Percentiles rank a stretch among this genome's conserved stretches.
These are phyloP conservation scores for Arabidopsis suecica DNA, from an alignment of 345 rosid genomes.

Conservation along the genomic window DNA sequence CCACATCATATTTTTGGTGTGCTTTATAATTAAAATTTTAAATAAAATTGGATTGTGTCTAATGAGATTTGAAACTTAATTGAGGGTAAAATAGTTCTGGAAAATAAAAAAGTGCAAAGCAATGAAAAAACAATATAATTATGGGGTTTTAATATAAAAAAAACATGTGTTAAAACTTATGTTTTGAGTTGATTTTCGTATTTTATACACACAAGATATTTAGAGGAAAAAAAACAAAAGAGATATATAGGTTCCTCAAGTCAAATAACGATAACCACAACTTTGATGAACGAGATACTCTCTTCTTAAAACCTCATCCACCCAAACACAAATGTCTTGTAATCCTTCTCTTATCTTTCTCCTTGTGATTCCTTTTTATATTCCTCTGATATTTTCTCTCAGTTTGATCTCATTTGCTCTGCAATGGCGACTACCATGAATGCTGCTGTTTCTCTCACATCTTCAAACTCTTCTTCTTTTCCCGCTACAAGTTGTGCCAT, in stretches of 20 bases:
- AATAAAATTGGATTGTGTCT: no score
- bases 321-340: constrained; percentile 44
- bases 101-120: no score
- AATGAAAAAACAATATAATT: no score
- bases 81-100: no score
- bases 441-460: constrained; percentile 82
- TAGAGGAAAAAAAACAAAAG: constrained; percentile 13
- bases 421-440: constrained; percentile 77
- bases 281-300: constrained; percentile 39
- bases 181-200: not conserved
- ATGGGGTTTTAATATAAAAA: not conserved
- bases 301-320: constrained; percentile 45
- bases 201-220: constrained; percentile 6
- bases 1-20: no score
- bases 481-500: constrained; percentile 57
- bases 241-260: constrained; percentile 12
- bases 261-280: constrained; percentile 46
- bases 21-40: no score
- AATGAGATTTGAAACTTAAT: no score
- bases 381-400: constrained; percentile 2
- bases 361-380: constrained; percentile 36
- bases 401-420: constrained; percentile 17
- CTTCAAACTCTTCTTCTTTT: constrained; percentile 65
- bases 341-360: constrained; percentile 44
- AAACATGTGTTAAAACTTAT: not conserved